Evolutionary conservation across 805 yeast genomes (phyloP).

Genomic region (Barnettozyma vustinii): DNA sequence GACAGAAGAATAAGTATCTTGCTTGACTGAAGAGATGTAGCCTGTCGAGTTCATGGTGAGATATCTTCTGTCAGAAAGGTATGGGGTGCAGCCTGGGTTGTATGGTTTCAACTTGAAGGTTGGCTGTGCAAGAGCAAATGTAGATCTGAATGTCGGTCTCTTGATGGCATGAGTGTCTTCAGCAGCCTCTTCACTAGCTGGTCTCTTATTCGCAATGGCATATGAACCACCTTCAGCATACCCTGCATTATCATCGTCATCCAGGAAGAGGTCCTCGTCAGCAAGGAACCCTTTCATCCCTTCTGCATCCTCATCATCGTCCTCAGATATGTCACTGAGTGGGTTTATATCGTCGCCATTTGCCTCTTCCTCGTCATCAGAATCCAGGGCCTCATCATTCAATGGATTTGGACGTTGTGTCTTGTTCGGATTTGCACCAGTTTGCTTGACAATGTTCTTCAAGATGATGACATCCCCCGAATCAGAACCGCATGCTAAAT

Average conservation of each 20-base stretch:
- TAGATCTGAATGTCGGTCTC: constrained; percentile 9
- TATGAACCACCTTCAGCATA: constrained; percentile 33
- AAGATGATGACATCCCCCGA: constrained; percentile 36
- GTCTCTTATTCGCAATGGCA: constrained; percentile 21
- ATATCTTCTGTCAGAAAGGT: constrained; percentile 62
- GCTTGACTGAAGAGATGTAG: constrained; percentile 72
- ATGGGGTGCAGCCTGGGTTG: constrained; percentile 88
- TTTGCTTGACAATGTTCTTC: constrained; percentile 23
- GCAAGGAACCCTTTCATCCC: constrained; percentile 35
- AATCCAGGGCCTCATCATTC: constrained; percentile 25
- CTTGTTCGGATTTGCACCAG: neutral
- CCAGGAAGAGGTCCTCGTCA: constrained; percentile 49
- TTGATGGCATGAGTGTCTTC: neutral
- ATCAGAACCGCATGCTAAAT: constrained; percentile 31
- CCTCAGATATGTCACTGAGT: constrained; percentile 20
- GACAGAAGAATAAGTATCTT: constrained; percentile 54
- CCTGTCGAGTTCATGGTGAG: constrained; percentile 78
- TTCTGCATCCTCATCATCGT: constrained; percentile 26
- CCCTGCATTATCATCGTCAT: constrained; percentile 51
- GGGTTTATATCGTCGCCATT: constrained; percentile 26
- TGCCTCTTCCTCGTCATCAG: constrained; percentile 25
- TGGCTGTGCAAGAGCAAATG: neutral
- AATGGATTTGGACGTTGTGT: constrained; percentile 1
- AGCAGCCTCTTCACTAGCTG: constrained; percentile 10
- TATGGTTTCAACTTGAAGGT: constrained; percentile 49